Evolutionary conservation across 192 early-diverging fungal genomes (phyloP).

Genomic region (Entomortierella lignicola): DNA sequence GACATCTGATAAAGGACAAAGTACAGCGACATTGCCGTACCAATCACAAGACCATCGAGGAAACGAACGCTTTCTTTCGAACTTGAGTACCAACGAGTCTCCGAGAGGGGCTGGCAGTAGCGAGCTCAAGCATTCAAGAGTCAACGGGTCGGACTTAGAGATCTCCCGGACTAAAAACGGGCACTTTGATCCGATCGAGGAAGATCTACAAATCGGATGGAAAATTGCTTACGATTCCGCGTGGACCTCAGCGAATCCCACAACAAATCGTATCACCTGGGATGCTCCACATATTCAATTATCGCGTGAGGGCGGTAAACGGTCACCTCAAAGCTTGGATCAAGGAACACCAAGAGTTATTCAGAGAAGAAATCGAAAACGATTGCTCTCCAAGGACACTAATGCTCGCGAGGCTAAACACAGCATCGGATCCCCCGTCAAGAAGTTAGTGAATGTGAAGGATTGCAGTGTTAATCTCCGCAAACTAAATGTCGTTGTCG

Average conservation of each 20-base stretch:
- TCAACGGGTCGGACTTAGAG: neutral
- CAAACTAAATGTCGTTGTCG: conserved; percentile 9
- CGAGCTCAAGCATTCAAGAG: too few relatives aligned
- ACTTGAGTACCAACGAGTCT: too few relatives aligned
- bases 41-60: neutral
- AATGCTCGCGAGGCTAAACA: neutral
- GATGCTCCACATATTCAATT: neutral
- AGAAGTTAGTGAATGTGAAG: conserved; percentile 17
- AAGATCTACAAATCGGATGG: too few relatives aligned
- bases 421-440: neutral
- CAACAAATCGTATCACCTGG: too few relatives aligned
- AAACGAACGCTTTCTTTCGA: too few relatives aligned
- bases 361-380: neutral
- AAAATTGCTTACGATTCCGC: too few relatives aligned
- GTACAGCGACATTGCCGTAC: neutral
- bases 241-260: too few relatives aligned
- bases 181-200: neutral
- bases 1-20: neutral
- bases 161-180: neutral
- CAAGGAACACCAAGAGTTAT: neutral
- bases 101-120: too few relatives aligned
- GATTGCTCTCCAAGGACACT: neutral
- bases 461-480: conserved; percentile 17
- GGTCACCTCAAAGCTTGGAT: neutral
- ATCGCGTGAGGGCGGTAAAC: neutral